Base-by-base conservation (phyloP, 169 alveolate species). In the Babesia divergens region DNA sequence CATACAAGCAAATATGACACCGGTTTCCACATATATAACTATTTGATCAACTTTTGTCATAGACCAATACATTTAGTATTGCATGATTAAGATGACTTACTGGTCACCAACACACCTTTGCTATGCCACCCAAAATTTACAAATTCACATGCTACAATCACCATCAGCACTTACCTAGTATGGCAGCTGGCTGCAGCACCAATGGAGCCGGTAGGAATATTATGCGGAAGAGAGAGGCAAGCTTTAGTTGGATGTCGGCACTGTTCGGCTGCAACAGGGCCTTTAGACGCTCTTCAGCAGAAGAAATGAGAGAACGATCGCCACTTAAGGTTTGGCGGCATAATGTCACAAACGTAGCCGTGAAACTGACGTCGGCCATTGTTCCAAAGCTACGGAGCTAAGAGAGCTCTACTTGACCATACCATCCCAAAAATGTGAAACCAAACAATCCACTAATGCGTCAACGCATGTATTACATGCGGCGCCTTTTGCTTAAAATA, bases 321-420 rank as follows among this genome's bases (percentile, higher is more conserved):
- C 83, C 80, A 28, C 84, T 69, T 46, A 80, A 65, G 6, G 88
- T 26, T 54, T 80, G 83, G 11, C 84, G 67, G 44, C 83, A 80
- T 51, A 80, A 65, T 32, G 88, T 44, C 42, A 80, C 64, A 14
- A 80, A 29, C 42, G 86, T 34, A 16, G 72, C 50, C 44, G 65
- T 77, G 60, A 77, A 77, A 24, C 16, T 43, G 22, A 24, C 43
- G 46, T 74, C 84, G 20, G 79, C 70, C 77, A 74, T 74, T n/a
- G 16, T 64, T 74, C 31, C n/a, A 13, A 28, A 26, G 20, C 32
- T 5, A 11, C 5, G 6, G 68, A 0, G 28, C 38, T 37, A 58
- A 3, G 43, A 22, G 6, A n/a, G n/a, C n/a, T n/a, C n/a, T n/a
- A n/a, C n/a, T n/a, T n/a, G n/a, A n/a, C n/a, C n/a, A n/a, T n/a